A percentile compares a stretch with the other conserved stretches of the same genome.
Evolutionary conservation across 805 yeast genomes (phyloP).

Genomic region (Cyberlindnera petersonii): DNA sequence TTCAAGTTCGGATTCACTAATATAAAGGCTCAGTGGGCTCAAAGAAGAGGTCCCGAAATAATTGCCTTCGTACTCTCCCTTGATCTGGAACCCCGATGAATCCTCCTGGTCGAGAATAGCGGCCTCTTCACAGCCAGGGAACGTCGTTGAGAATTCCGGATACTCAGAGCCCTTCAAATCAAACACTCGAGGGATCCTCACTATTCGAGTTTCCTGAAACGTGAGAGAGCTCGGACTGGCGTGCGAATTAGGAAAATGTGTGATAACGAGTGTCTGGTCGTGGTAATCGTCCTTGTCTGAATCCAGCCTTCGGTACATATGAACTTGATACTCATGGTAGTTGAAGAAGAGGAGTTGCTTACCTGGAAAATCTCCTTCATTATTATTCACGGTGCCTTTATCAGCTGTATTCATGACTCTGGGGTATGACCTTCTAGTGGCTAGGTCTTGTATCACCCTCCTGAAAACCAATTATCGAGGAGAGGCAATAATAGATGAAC

Average conservation of each 20-base stretch:
- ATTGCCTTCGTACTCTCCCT: constrained; percentile 39
- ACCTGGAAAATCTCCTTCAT: not conserved
- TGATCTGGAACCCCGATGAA: constrained; percentile 20
- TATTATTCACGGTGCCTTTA: constrained; percentile 24
- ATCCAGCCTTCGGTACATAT: constrained; percentile 29
- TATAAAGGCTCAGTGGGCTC: constrained; percentile 43
- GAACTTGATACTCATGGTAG: constrained; percentile 56
- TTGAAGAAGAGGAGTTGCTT: constrained; percentile 47
- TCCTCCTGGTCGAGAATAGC: constrained; percentile 37
- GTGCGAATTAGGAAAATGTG: constrained; percentile 65
- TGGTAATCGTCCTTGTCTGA: constrained; percentile 27
- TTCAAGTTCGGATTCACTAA: constrained; percentile 37
- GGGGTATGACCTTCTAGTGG: not conserved
- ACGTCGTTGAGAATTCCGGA: constrained; percentile 51
- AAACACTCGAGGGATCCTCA: constrained; percentile 57
- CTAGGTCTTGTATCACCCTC: too few species aligned
- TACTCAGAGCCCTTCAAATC: constrained; percentile 31
- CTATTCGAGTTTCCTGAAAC: constrained; percentile 47
- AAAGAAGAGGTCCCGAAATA: constrained; percentile 50
- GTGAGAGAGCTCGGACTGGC: constrained; percentile 29
- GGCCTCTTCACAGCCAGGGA: constrained; percentile 65
- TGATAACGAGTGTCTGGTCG: constrained; percentile 42
- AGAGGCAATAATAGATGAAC: too few species aligned
- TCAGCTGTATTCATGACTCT: constrained; percentile 15
- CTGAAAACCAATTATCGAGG: too few species aligned